A percentile compares a stretch with the other conserved stretches of the same genome.
Evolutionary conservation across 2,329 filamentous ascomycete genomes (phyloP).

Genomic region (Paraphoma sp.): DNA sequence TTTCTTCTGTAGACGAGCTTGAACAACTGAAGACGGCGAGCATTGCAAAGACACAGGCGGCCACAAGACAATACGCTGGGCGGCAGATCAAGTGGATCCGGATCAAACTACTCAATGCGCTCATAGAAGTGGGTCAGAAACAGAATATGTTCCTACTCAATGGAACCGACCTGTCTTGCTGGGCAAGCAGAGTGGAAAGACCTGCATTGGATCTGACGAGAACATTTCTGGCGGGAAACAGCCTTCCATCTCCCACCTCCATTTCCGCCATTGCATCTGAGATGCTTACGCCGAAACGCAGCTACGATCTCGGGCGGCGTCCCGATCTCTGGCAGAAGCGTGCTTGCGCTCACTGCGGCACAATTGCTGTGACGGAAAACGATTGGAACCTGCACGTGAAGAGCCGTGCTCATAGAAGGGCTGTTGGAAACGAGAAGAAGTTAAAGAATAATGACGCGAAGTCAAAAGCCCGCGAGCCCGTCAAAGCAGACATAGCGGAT

Average conservation of each 20-base stretch:
- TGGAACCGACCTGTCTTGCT: conserved; percentile 71
- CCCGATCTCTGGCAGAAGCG: conserved; percentile 58
- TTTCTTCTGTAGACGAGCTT: conserved; percentile 51
- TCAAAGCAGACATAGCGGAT: conserved; percentile 25
- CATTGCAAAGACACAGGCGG: conserved; percentile 78
- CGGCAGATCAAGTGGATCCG: conserved; percentile 88
- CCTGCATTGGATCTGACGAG: conserved; percentile 69
- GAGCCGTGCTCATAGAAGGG: conserved; percentile 60
- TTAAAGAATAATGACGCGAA: conserved; percentile 16
- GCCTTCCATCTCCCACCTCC: conserved; percentile 60
- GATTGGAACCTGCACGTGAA: conserved; percentile 65
- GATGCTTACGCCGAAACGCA: conserved; percentile 64
- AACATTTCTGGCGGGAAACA: conserved; percentile 64
- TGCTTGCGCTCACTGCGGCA: conserved; percentile 75
- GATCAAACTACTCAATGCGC: conserved; percentile 76
- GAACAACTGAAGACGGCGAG: conserved; percentile 64
- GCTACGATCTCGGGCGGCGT: conserved; percentile 52
- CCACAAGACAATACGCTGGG: conserved; percentile 86
- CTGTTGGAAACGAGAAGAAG: conserved; percentile 38
- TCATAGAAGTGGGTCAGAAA: conserved; percentile 62
- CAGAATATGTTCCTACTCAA: conserved; percentile 79
- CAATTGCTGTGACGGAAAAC: conserved; percentile 60
- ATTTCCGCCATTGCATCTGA: conserved; percentile 65
- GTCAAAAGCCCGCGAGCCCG: not conserved
- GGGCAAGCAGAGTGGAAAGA: conserved; percentile 67